Base-by-base conservation (phyloP, 2,329 filamentous ascomycete genomes). In the Scytalidium lignicola region DNA sequence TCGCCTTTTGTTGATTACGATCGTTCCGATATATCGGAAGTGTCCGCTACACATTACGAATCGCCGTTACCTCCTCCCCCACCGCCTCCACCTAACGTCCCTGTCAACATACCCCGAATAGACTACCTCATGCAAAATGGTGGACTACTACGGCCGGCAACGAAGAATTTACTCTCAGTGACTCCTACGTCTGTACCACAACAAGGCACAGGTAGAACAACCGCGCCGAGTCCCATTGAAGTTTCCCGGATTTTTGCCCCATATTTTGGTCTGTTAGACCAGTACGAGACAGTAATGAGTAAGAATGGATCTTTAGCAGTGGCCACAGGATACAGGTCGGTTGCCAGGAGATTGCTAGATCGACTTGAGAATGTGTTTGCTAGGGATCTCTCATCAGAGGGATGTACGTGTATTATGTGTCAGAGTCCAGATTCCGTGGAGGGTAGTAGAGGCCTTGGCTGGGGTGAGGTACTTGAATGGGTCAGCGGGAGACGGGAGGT, bases 391-490 rank as follows among this genome's bases (percentile, higher is more conserved):
- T 91, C 91, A 0, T 83, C 83, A 0, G 84, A 96, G 61, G 83
- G 85, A n/a, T 97, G 92, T 65, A 73, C 76, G 41, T 97, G 92
- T 66, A 74, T 93, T 49, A 88, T 96, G 75, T 97, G 92, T 63
- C 70, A 70, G 3, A 71, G 79, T 32, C 77, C 83, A 32, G 79
- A 85, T 15, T 49, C 43, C 23, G 52, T 59, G 26, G 60, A 77
- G 22, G 71, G 72, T 29, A 80, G 83, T 54, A 78, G 76, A 48
- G 91, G 90, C 2, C 75, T 96, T 23, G 93, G 89, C 54, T 99
- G 92, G 92, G 92, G 93, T 9, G 92, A 97, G 64, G 90, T 97
- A 12, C 71, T 99, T 20, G 93, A 99, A 67, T 84, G 91, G 64
- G 90, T 96, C 12, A 93, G 90, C 55, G 92, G 92, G 17, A 83